Conservation (phyloP, 2,329 filamentous ascomycete species). For the Sphaerulina vaccinii region DNA sequence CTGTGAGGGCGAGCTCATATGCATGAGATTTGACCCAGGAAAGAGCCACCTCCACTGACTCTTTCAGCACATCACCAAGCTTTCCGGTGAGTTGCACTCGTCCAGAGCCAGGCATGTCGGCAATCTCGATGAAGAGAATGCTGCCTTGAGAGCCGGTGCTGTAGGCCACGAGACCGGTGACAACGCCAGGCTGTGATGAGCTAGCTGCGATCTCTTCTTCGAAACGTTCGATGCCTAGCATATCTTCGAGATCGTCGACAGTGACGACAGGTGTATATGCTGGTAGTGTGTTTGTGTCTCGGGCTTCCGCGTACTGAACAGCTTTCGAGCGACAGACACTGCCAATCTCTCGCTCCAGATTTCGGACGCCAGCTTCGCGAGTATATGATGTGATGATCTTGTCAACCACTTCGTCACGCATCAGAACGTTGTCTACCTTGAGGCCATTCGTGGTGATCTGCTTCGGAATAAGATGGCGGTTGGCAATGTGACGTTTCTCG, state of each 20-base stretch:
- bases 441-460: slow-evolving; percentile 91
- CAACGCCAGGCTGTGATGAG: slow-evolving; percentile 76
- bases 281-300: slow-evolving; percentile 65
- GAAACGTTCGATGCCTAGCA: slow-evolving; percentile 88
- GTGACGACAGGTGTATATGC: slow-evolving; percentile 71
- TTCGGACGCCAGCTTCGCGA: slow-evolving; percentile 91
- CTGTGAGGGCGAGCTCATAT: slow-evolving; percentile 80
- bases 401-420: slow-evolving; percentile 81
- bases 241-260: slow-evolving; percentile 79
- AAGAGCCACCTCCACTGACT: slow-evolving; percentile 92
- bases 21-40: slow-evolving; percentile 98
- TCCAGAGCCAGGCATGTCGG: slow-evolving; percentile 92
- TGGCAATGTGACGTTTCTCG: slow-evolving; percentile 94
- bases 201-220: slow-evolving; percentile 95
- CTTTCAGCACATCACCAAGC: slow-evolving; percentile 93
- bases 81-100: slow-evolving; percentile 94
- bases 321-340: slow-evolving; percentile 93
- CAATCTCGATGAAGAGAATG: slow-evolving; percentile 97
- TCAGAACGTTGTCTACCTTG: slow-evolving; percentile 67
- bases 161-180: slow-evolving; percentile 95
- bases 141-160: slow-evolving; percentile 88
- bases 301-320: slow-evolving; percentile 88
- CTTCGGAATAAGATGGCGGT: slow-evolving; percentile 91
- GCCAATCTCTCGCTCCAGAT: slow-evolving; percentile 91
- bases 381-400: slow-evolving; percentile 97